Conservation (phyloP, 805 yeast species). For the Candida glaebosa region DNA sequence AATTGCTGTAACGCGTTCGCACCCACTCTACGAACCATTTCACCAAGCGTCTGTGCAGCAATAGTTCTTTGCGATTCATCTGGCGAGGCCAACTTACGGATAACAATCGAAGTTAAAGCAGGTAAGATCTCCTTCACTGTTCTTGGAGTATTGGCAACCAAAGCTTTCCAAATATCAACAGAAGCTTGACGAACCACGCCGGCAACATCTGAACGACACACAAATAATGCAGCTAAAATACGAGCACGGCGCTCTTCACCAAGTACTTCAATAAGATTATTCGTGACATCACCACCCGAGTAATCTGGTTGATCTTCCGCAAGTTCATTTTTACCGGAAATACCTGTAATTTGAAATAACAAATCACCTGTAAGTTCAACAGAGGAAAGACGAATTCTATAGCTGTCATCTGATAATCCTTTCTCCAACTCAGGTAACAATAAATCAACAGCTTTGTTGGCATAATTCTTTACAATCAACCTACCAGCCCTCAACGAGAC, state of each 20-base stretch:
- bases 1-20: constrained; percentile 78
- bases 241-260: constrained; percentile 89
- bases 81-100: constrained; percentile 77
- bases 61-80: constrained; percentile 77
- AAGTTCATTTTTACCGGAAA: constrained; percentile 71
- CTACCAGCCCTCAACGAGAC: constrained; percentile 91
- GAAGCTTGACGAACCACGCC: constrained; percentile 86
- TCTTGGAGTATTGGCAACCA: constrained; percentile 93
- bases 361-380: constrained; percentile 95
- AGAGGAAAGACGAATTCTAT: constrained; percentile 88
- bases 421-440: constrained; percentile 89
- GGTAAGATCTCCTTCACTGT: constrained; percentile 91
- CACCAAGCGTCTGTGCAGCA: constrained; percentile 93
- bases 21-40: constrained; percentile 91
- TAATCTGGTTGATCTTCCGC: constrained; percentile 49
- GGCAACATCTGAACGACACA: constrained; percentile 90
- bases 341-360: constrained; percentile 90
- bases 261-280: constrained; percentile 67
- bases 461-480: constrained; percentile 84
- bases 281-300: constrained; percentile 49
- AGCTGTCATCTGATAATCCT: constrained; percentile 78
- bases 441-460: constrained; percentile 87
- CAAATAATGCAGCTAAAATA: constrained; percentile 78
- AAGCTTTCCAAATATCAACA: constrained; percentile 93
- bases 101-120: constrained; percentile 72